These are phyloP conservation scores for Solidago caesia DNA, from an alignment of 129 eudicot genomes.

Conservation along the genomic window DNA sequence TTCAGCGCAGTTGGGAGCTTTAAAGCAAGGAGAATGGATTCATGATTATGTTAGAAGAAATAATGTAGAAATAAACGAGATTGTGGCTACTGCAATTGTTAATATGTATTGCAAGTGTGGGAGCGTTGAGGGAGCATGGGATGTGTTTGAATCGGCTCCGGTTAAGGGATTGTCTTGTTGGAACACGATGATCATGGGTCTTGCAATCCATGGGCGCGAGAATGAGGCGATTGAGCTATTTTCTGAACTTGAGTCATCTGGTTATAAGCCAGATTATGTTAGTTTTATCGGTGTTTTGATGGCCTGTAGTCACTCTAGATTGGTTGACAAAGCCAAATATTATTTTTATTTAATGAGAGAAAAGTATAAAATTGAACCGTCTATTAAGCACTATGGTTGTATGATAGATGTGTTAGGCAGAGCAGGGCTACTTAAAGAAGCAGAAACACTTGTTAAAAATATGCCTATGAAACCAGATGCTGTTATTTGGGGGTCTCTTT, in stretches of 20 bases:
- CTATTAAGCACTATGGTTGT: constrained; percentile 69
- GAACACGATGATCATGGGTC: constrained; percentile 74
- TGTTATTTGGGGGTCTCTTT: constrained; percentile 63
- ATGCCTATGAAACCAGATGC: constrained; percentile 75
- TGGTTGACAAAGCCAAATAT: constrained; percentile 39
- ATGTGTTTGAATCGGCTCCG: constrained; percentile 40
- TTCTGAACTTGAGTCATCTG: constrained; percentile 33
- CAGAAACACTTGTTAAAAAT: constrained; percentile 42
- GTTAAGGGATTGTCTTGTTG: constrained; percentile 53
- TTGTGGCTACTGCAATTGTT: constrained; percentile 51
- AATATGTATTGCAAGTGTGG: constrained; percentile 84
- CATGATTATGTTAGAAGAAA: constrained; percentile 53
- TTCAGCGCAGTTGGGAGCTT: constrained; percentile 54
- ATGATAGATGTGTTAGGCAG: constrained; percentile 62
- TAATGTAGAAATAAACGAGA: constrained; percentile 35
- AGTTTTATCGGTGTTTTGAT: constrained; percentile 57
- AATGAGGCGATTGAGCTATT: constrained; percentile 48
- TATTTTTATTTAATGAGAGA: constrained; percentile 51
- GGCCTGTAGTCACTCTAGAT: constrained; percentile 59
- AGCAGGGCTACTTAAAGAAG: constrained; percentile 54
- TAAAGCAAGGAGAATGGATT: constrained; percentile 71
- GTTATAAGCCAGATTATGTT: constrained; percentile 45
- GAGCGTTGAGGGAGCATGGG: constrained; percentile 41
- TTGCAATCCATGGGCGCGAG: constrained; percentile 55
- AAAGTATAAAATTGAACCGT: constrained; percentile 46